Percentiles rank a stretch among this genome's conserved stretches.
These are phyloP conservation scores for Colletotrichum gloeosporioides DNA, from an alignment of 2,329 filamentous ascomycete species.

Conservation along the genomic window DNA sequence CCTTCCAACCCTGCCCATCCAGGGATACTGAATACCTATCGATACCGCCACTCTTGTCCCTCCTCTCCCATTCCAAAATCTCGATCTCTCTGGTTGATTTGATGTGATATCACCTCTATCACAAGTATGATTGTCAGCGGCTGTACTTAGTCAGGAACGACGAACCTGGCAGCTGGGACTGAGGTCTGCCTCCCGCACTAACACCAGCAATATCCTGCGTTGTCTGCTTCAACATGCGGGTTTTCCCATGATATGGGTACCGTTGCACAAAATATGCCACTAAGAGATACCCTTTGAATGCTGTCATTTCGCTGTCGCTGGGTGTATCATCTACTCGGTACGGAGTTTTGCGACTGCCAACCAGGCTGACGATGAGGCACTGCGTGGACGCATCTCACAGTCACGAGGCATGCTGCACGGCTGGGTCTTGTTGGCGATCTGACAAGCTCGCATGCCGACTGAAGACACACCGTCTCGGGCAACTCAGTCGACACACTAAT, in stretches of 20 bases:
- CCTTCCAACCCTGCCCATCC: background rate
- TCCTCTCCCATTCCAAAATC: background rate
- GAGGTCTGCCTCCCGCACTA: background rate
- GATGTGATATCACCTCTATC: background rate
- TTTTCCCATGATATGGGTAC: background rate
- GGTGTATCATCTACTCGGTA: background rate
- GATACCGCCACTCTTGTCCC: background rate
- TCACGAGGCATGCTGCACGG: background rate
- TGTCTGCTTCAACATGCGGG: background rate
- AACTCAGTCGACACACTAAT: background rate
- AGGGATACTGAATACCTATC: background rate
- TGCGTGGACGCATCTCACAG: background rate
- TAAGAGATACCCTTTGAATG: background rate
- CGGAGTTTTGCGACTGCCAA: background rate
- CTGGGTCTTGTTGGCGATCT: background rate
- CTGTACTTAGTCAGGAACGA: background rate
- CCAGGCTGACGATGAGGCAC: background rate
- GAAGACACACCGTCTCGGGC: background rate
- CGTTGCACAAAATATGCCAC: background rate
- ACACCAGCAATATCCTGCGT: background rate
- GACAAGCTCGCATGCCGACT: background rate
- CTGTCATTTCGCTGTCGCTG: constrained; percentile 2
- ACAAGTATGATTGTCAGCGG: background rate
- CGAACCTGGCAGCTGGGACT: background rate
- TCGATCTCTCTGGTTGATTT: background rate